A percentile compares a stretch with the other conserved stretches of the same genome.
Conservation (phyloP, 768 basidiomycete species). For the Rhizopogon sp. region DNA sequence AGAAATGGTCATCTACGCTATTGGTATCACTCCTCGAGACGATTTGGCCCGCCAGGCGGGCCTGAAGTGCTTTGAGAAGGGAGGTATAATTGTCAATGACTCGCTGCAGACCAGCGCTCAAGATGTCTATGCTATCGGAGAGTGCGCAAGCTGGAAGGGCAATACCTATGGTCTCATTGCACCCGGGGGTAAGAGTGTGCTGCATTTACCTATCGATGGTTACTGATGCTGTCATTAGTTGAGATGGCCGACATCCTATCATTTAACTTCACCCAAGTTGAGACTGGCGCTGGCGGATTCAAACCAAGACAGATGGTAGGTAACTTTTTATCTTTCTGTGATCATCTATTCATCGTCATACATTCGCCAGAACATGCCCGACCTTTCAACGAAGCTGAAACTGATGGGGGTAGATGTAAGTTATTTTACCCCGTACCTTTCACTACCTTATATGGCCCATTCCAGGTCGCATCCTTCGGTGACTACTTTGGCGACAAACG, state of each 20-base stretch:
- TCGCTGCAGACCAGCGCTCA: slow-evolving; percentile 49
- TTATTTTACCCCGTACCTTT: background rate
- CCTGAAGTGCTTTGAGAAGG: slow-evolving; percentile 41
- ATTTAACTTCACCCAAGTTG: slow-evolving; percentile 62
- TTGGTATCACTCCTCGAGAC: slow-evolving; percentile 69
- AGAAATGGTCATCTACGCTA: slow-evolving; percentile 59
- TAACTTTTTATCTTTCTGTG: background rate
- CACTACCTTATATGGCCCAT: background rate
- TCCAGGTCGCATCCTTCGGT: slow-evolving; percentile 60
- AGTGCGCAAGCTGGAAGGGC: slow-evolving; percentile 65
- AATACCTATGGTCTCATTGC: slow-evolving; percentile 73
- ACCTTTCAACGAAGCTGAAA: slow-evolving; percentile 63
- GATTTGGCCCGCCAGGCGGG: slow-evolving; percentile 54
- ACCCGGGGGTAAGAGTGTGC: slow-evolving; percentile 44
- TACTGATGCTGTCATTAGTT: slow-evolving; percentile 22
- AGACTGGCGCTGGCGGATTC: slow-evolving; percentile 36
- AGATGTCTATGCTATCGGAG: slow-evolving; percentile 70
- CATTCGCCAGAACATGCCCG: slow-evolving; percentile 44
- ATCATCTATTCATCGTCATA: background rate
- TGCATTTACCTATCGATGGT: background rate
- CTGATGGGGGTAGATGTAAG: slow-evolving; percentile 54
- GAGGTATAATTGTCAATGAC: slow-evolving; percentile 58
- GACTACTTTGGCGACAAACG: slow-evolving; percentile 64
- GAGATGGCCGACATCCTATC: slow-evolving; percentile 75
- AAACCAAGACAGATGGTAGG: slow-evolving; percentile 39